Conservation (phyloP, 495 filamentous ascomycete species). For the Endocarpon pusillum region DNA sequence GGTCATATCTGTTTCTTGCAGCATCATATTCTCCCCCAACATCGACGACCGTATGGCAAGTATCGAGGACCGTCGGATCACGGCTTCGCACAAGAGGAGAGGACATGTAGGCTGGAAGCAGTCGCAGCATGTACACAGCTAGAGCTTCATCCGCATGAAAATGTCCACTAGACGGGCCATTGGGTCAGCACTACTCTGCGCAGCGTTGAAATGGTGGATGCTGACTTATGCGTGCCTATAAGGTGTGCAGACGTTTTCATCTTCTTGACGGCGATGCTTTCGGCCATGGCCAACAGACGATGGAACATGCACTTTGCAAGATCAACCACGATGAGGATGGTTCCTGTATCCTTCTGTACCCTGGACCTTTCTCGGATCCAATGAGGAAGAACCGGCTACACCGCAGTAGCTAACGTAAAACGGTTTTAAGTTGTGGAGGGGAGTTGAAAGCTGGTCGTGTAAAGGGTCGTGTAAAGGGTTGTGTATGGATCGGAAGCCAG, state of each 20-base stretch:
- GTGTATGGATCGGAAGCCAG: no score
- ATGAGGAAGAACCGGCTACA: no score
- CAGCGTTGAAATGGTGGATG: slow-evolving; percentile 1
- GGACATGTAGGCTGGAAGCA: slow-evolving; percentile 60
- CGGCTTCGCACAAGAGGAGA: slow-evolving; percentile 73
- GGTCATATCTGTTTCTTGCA: slow-evolving; percentile 64
- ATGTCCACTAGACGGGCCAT: slow-evolving; percentile 45
- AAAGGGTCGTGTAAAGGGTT: no score
- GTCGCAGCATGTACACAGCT: slow-evolving; percentile 89
- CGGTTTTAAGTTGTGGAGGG: no score
- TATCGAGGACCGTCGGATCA: slow-evolving; percentile 57
- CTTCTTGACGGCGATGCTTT: slow-evolving; percentile 49
- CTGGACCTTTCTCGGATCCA: no score
- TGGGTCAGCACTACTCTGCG: slow-evolving; percentile 10
- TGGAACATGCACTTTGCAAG: slow-evolving; percentile 13
- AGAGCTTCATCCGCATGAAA: slow-evolving; percentile 99
- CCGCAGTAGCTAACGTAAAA: no score
- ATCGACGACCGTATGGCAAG: slow-evolving; percentile 89
- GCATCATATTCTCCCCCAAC: slow-evolving; percentile 84
- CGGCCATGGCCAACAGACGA: slow-evolving; percentile 37
- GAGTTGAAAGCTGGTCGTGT: no score
- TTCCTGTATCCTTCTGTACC: no score
- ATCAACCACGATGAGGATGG: no score
- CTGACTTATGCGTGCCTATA: slow-evolving; percentile 75
- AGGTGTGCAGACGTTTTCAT: slow-evolving; percentile 44